These are phyloP conservation scores for Albugo candida DNA, from an alignment of 352 stramenopile genomes.

Conservation along the genomic window DNA sequence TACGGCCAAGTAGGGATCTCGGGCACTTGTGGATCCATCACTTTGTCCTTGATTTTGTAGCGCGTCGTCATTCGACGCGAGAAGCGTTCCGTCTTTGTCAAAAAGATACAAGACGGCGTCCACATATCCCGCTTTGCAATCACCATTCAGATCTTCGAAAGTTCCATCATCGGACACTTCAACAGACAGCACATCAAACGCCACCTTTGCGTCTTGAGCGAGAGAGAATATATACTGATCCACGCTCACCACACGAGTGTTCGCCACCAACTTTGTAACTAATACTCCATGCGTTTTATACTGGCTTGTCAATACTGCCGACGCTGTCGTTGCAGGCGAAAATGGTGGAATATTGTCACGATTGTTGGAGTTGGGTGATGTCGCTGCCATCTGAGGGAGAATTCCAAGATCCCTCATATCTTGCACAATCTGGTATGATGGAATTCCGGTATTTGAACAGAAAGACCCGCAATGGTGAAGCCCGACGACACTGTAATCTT, in stretches of 20 bases:
- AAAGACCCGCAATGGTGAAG: constrained; percentile 45
- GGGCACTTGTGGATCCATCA: constrained; percentile 28
- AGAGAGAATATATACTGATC: constrained; percentile 33
- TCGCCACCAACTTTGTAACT: constrained; percentile 3
- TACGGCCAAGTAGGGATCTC: constrained; percentile 25
- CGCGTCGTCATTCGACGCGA: constrained; percentile 21
- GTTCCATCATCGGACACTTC: constrained; percentile 31
- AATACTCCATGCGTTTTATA: too few species aligned
- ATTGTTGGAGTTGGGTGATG: constrained; percentile 21
- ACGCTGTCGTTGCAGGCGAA: constrained; percentile 9
- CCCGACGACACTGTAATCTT: constrained; percentile 34
- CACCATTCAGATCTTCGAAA: constrained; percentile 38
- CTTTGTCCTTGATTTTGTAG: constrained; percentile 5
- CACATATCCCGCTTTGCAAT: constrained; percentile 34
- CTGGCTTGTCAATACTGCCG: constrained; percentile 6
- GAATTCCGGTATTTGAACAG: constrained; percentile 37
- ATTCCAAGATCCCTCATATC: constrained; percentile 16
- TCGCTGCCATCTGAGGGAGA: constrained; percentile 15
- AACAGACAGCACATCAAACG: constrained; percentile 33
- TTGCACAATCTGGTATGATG: constrained; percentile 18
- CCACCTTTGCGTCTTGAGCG: constrained; percentile 17
- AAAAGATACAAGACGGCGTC: constrained; percentile 46
- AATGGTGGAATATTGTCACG: constrained; percentile 20
- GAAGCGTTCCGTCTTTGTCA: constrained; percentile 10
- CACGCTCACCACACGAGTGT: constrained; percentile 21